Percentiles rank a stretch among this genome's conserved stretches.
These are phyloP conservation scores for Tulasnella calospora DNA, from an alignment of 768 basidiomycete genomes.

Conservation along the genomic window DNA sequence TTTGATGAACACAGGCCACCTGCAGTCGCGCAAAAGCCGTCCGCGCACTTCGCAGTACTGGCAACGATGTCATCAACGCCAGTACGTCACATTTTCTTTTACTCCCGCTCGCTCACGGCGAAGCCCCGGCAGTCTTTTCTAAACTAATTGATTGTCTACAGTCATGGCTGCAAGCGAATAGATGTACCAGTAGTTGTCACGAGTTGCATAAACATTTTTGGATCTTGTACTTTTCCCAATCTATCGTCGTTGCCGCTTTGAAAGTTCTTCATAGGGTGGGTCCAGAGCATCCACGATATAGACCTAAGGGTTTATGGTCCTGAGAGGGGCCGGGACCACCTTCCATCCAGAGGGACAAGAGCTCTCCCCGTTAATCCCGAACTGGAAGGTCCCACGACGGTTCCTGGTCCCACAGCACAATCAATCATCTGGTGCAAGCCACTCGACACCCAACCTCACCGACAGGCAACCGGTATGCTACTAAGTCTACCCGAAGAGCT, in stretches of 20 bases:
- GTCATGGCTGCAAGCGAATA: conserved; percentile 92
- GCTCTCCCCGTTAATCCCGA: background rate
- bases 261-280: background rate
- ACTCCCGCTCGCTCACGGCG: background rate
- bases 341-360: background rate
- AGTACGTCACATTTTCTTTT: conserved; percentile 55
- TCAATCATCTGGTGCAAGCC: background rate
- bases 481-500: background rate
- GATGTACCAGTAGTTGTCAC: background rate
- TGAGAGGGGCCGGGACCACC: background rate
- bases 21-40: conserved; percentile 92
- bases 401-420: background rate
- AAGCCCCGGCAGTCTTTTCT: background rate
- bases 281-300: background rate
- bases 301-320: background rate
- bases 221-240: background rate
- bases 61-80: conserved; percentile 93
- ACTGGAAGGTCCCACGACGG: background rate
- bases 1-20: conserved; percentile 53
- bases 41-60: conserved; percentile 80
- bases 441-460: background rate
- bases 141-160: conserved; percentile 36
- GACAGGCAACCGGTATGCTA: background rate
- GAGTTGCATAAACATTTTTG: background rate
- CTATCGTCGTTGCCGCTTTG: background rate